Conservation (phyloP, 441 rosid species). For the Breynia disticha region DNA sequence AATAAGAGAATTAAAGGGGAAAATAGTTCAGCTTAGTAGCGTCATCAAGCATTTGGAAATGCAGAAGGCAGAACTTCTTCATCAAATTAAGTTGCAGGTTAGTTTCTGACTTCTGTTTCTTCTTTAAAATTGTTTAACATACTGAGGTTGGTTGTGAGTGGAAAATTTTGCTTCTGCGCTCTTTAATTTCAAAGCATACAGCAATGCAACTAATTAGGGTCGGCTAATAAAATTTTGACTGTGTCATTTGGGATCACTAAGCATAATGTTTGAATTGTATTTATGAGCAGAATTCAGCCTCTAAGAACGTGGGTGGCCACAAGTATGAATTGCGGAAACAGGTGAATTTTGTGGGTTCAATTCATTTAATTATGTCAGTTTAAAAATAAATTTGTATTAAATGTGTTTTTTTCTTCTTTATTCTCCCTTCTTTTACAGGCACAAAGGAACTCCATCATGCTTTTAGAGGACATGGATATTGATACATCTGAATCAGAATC, state of each 20-base stretch:
- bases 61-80: constrained; percentile 62
- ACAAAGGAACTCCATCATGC: constrained; percentile 36
- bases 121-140: too few relatives aligned
- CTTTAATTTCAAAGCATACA: too few relatives aligned
- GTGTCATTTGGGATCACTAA: too few relatives aligned
- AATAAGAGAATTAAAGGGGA: constrained; percentile 67
- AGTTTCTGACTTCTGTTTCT: too few relatives aligned
- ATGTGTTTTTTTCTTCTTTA: not conserved
- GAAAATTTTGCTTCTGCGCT: too few relatives aligned
- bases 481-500: constrained; percentile 60
- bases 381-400: not conserved
- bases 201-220: too few relatives aligned
- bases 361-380: not conserved
- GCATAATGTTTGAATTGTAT: too few relatives aligned
- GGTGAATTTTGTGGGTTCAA: constrained; percentile 19
- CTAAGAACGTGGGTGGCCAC: constrained; percentile 26
- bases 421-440: constrained; percentile 22
- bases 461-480: constrained; percentile 80
- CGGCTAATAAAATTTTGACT: too few relatives aligned
- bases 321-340: constrained; percentile 50
- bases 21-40: constrained; percentile 53
- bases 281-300: too few relatives aligned
- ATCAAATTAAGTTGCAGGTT: too few relatives aligned
- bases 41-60: constrained; percentile 50
- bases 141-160: too few relatives aligned